Conservation (phyloP, 2,329 filamentous ascomycete genomes). For the Periconia macrospinosa region DNA sequence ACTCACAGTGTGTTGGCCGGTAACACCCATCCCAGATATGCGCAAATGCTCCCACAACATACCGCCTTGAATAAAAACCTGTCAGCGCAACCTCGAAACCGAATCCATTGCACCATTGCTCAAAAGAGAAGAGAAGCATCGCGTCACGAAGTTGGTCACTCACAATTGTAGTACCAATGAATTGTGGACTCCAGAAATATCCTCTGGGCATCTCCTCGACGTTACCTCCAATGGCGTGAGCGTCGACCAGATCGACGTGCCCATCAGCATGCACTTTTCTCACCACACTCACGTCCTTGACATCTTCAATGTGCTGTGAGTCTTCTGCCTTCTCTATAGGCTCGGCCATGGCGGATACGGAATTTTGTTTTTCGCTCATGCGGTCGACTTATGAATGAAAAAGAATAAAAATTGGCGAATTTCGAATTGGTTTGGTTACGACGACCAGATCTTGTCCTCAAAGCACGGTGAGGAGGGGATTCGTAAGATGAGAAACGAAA, state of each 20-base stretch:
- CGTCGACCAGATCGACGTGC: conserved; percentile 47
- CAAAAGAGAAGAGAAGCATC: conserved; percentile 1
- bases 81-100: no score
- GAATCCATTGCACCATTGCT: no score
- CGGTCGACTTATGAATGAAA: no score
- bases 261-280: conserved; percentile 45
- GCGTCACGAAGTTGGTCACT: no score
- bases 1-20: conserved; percentile 30
- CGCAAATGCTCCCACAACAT: conserved; percentile 27
- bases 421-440: no score
- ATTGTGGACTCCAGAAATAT: conserved; percentile 46
- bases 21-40: conserved; percentile 33
- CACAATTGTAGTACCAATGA: conserved; percentile 46
- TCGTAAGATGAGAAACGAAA: no score
- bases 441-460: no score
- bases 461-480: no score
- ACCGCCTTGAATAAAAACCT: conserved; percentile 26
- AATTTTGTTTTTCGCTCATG: no score
- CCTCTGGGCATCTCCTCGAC: conserved; percentile 45
- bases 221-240: conserved; percentile 48
- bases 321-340: no score
- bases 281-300: conserved; percentile 23
- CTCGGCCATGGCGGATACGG: no score
- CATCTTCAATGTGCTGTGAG: conserved; percentile 15
- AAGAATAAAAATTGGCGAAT: no score